phyloP scores from a whole-genome alignment of 106 monocot genomes.

The Dioscorea alata region DNA sequence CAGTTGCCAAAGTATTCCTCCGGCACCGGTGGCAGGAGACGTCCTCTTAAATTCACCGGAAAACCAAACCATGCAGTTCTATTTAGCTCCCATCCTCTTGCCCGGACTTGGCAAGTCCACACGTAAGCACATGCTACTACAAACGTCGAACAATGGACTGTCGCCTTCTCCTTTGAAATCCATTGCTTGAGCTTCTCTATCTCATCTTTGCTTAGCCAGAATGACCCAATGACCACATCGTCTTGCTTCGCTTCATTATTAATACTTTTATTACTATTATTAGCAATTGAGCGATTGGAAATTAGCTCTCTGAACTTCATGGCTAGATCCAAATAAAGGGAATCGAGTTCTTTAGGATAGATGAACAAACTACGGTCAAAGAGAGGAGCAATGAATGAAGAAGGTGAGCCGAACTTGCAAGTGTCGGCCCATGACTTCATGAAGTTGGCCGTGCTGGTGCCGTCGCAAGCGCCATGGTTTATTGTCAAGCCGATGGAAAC shows the following conservation, averaged over 20 bases:
- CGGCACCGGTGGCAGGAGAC: too few species aligned
- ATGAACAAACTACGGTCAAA: background rate
- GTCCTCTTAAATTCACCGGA: too few species aligned
- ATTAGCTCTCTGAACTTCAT: background rate
- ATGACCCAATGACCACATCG: background rate
- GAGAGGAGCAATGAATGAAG: too few species aligned
- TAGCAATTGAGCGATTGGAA: too few species aligned
- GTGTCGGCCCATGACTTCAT: slow-evolving; percentile 26
- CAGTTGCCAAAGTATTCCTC: too few species aligned
- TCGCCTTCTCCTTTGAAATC: background rate
- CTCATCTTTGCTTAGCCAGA: background rate
- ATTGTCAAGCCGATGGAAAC: slow-evolving; percentile 18
- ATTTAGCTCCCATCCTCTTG: too few species aligned
- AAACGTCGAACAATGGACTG: background rate
- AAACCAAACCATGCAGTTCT: too few species aligned
- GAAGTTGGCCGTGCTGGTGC: slow-evolving; percentile 23
- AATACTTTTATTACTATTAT: background rate
- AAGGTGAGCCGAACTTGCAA: background rate
- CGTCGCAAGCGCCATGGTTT: slow-evolving; percentile 38
- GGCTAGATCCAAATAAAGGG: background rate
- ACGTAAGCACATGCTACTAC: background rate
- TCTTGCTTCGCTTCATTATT: too few species aligned
- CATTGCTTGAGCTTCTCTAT: background rate
- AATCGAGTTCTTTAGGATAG: background rate
- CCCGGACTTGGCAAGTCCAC: too few species aligned